phyloP scores from a whole-genome alignment of 352 stramenopile genomes.

The Phytophthora ohioensis region DNA sequence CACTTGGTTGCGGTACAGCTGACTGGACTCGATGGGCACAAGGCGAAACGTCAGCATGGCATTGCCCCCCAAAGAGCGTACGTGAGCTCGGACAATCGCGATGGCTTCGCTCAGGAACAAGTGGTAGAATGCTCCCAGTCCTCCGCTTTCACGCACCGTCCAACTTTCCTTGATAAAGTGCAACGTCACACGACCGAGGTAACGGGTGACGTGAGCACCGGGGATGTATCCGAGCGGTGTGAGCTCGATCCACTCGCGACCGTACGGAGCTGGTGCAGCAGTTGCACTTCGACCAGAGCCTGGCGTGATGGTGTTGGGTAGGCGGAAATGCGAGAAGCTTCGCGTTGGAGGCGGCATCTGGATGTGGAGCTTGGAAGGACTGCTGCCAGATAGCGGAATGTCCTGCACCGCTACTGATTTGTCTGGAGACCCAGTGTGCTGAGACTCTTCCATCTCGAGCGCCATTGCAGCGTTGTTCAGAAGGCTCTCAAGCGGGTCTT shows the following conservation, averaged over 20 bases:
- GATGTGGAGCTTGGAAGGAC: conserved; percentile 48
- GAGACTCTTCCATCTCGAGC: conserved; percentile 47
- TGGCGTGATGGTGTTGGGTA: conserved; percentile 23
- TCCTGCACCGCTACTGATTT: conserved; percentile 45
- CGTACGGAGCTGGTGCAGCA: conserved; percentile 38
- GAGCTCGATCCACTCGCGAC: conserved; percentile 86
- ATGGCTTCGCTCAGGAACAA: conserved; percentile 90
- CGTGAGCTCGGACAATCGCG: conserved; percentile 86
- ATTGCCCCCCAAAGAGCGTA: conserved; percentile 84
- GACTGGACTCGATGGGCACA: conserved; percentile 88
- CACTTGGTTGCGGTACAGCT: conserved; percentile 90
- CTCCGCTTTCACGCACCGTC: conserved; percentile 88
- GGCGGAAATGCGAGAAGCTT: conserved; percentile 52
- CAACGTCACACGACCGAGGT: conserved; percentile 87
- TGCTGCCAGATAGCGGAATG: conserved; percentile 48
- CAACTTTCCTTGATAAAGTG: conserved; percentile 93
- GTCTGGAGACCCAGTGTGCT: conserved; percentile 17
- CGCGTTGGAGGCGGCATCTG: conserved; percentile 47
- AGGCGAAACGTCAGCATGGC: conserved; percentile 90
- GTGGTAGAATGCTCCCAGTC: conserved; percentile 88
- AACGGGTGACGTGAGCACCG: conserved; percentile 71
- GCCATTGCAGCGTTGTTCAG: conserved; percentile 53
- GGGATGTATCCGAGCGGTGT: conserved; percentile 86
- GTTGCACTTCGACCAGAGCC: conserved; percentile 13
- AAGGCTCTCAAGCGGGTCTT: conserved; percentile 57